Evolutionary conservation across 495 filamentous ascomycete species (phyloP), one percentile per base, ranked within the genome.

Genomic region (Sphaerosporella brunnea): DNA sequence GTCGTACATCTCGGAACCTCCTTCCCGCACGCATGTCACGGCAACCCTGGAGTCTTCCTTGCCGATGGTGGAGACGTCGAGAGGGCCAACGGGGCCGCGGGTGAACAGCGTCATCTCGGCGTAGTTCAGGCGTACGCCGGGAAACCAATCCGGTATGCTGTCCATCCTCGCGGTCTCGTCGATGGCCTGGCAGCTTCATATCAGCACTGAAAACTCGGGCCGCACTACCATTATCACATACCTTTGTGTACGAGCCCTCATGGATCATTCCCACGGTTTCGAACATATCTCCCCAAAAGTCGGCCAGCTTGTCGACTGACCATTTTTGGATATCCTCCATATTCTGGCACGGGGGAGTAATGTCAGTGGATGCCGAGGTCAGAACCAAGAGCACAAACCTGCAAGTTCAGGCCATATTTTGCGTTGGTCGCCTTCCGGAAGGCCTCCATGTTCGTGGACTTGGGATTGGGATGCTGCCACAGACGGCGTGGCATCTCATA

Each of bases 21-120:
- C 80, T 64, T 88, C 82, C 23, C 81, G 72, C 15, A 84, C 70
- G 58, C 80, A 74, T n/a, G 75, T 82, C 26, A 78, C 47, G 19
- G 78, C 80, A 35, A 81, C 66, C 55, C 77, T 82, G 43, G 50
- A 53, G 45, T 84, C 78, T 54, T 83, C 79, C 63, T 88, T 88
- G 28, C 69, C 67, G 28, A 50, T 41, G 5, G 60, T 77, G 3
- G 63, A 63, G 10, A 62, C 56, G n/a, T 23, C 23, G 21, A 59
- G 43, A 25, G 63, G 59, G 21, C 52, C 53, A 1, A 51, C 46
- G 16, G 56, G 50, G 20, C 59, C 58, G 2, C 58, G 36, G 13
- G 62, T 52, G 4, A 48, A 48, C 23, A 48, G 45, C 26, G 76
- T 56, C 56, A 80, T 80, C 62, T 82, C 78, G 34, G 75, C 69